Percentiles rank a stretch among this genome's conserved stretches.
Conservation (phyloP, 352 stramenopile genomes). For the Globisporangium irregulare region DNA sequence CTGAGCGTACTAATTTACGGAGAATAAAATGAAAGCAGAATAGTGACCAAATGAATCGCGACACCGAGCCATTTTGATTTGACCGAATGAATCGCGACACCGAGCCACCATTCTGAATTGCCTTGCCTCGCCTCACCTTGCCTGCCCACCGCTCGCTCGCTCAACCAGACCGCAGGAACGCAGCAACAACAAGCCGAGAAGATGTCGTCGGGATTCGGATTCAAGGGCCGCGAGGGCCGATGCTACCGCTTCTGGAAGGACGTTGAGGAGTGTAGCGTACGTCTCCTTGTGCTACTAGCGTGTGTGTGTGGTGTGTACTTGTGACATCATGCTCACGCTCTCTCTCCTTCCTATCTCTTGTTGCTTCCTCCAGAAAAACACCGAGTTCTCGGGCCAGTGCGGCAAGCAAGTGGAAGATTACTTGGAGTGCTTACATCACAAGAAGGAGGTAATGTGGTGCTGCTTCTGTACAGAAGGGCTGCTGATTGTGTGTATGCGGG, state of each 20-base stretch:
- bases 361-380: conserved; percentile 62
- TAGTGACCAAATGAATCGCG: background rate
- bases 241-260: conserved; percentile 95
- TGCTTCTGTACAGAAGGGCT: background rate
- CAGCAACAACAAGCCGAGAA: conserved; percentile 7
- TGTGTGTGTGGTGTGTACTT: background rate
- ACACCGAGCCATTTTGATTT: no score
- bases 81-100: background rate
- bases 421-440: conserved; percentile 94
- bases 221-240: conserved; percentile 89
- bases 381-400: conserved; percentile 75
- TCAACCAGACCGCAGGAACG: conserved; percentile 13
- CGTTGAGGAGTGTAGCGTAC: conserved; percentile 93
- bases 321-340: background rate
- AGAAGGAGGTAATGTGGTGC: conserved; percentile 81
- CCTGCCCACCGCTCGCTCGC: background rate
- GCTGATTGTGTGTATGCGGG: background rate
- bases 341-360: background rate
- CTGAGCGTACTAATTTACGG: no score
- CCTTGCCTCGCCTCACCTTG: background rate
- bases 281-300: conserved; percentile 40
- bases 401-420: conserved; percentile 92
- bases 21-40: no score
- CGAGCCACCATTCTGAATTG: conserved; percentile 7
- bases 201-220: conserved; percentile 94